Evolutionary conservation across 257 asterid genomes (phyloP), one percentile per base, ranked within the genome.

Genomic region (Primulina huaijiensis): DNA sequence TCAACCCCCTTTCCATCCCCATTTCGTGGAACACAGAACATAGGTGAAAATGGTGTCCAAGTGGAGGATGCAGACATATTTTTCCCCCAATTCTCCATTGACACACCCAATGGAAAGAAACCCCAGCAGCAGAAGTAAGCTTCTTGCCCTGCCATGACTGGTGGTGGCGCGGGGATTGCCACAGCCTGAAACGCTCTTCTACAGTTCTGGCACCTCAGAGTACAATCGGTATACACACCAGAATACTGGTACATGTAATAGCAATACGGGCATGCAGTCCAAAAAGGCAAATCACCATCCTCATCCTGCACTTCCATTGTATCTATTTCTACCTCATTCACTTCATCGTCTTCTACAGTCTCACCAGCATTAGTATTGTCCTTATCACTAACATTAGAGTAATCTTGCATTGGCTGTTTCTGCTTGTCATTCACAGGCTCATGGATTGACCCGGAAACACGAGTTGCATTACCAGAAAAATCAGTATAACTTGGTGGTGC

Each of bases 221-320:
- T 75, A 76, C 90, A 88, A 8, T 85, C 90, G 4, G 52, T 73
- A 74, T 83, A 90, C 16, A 69, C 59, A 35, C 65, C 63, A 43
- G 83, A 80, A 75, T 85, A 89, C 80, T 87, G 87, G 3, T 80
- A 86, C 90, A 91, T 86, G 62, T 84, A 81, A 67, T 75, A 89
- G 74, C 97, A 91, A 65, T 90, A 88, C 4, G 97, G 96, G 34
- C 97, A 90, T 0, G 96, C 81, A 8, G 91, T 89, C 95, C 95
- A 89, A 69, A 89, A 82, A 71, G 82, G 72, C 11, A 60, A 60
- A 7, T 46, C 76, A 40, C 62, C 82, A 21, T 30, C 72, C 29
- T 60, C 68, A 23, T 55, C 71, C 50, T 65, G 40, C 27, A 25
- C 72, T 23, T 55, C 75, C 64, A 56, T 53, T 56, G 25, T 68